These are phyloP conservation scores for Rhynchospora tenuis DNA, from an alignment of 176 grass and related monocot species.

Conservation along the genomic window DNA sequence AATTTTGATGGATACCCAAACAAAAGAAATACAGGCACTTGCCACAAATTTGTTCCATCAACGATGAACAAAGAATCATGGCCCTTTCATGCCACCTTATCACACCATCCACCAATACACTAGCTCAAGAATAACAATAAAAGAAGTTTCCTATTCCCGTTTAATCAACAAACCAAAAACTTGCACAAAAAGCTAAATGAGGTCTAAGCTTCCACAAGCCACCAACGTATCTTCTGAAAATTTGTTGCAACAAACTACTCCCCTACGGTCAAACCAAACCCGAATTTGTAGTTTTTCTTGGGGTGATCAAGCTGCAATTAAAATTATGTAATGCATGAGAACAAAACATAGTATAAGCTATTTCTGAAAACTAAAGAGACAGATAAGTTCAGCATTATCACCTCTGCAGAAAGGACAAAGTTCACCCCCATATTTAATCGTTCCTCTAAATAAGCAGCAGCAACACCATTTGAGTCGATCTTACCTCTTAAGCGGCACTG, in stretches of 20 bases:
- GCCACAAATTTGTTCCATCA: conserved; percentile 45
- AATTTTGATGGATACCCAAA: conserved; percentile 20
- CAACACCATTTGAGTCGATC: conserved; percentile 85
- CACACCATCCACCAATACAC: conserved; percentile 27
- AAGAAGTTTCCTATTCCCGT: conserved; percentile 18
- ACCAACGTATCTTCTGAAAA: conserved; percentile 14
- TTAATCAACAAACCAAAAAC: conserved; percentile 12
- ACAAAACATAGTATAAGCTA: background rate
- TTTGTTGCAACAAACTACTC: conserved; percentile 44
- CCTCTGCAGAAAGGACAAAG: conserved; percentile 95
- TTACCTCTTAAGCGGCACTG: conserved; percentile 93
- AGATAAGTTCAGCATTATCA: conserved; percentile 11
- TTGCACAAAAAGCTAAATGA: conserved; percentile 2
- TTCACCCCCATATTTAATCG: conserved; percentile 98
- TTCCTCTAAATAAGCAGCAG: conserved; percentile 77
- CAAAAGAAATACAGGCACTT: conserved; percentile 31
- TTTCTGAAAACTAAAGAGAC: background rate
- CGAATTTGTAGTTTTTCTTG: conserved; percentile 99
- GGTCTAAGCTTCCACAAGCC: background rate
- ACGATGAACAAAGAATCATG: conserved; percentile 77
- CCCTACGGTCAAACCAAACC: conserved; percentile 91
- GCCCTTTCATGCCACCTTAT: conserved; percentile 23
- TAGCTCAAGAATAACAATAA: conserved; percentile 26
- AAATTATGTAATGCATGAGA: conserved; percentile 19
- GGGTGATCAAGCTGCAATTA: conserved; percentile 75